Conservation (phyloP, 2,329 filamentous ascomycete species). For the Botrytis tulipae region DNA sequence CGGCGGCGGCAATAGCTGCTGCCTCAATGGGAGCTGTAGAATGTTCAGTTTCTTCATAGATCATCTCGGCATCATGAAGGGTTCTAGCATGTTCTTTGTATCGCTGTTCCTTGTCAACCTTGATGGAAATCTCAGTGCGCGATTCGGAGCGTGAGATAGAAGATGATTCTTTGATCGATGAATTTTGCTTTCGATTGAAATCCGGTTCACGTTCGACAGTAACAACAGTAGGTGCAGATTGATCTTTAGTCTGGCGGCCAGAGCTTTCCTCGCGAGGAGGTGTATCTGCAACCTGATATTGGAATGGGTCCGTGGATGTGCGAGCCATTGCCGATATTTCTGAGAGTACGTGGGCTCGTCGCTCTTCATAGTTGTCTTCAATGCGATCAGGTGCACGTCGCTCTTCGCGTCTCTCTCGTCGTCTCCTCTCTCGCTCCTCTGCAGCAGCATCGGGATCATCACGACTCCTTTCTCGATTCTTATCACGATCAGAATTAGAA, state of each 20-base stretch:
- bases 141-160: slow-evolving; percentile 24
- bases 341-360: slow-evolving; percentile 35
- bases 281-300: slow-evolving; percentile 56
- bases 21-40: slow-evolving; percentile 49
- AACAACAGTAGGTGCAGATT: slow-evolving; percentile 45
- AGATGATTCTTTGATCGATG: slow-evolving; percentile 31
- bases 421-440: slow-evolving; percentile 34
- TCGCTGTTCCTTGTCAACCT: slow-evolving; percentile 19
- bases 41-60: slow-evolving; percentile 48
- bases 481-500: slow-evolving; percentile 30
- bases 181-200: slow-evolving; percentile 33
- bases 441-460: slow-evolving; percentile 36
- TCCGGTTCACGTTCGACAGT: slow-evolving; percentile 55
- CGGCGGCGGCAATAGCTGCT: slow-evolving; percentile 48
- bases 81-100: slow-evolving; percentile 25
- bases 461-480: slow-evolving; percentile 33
- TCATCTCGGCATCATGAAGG: slow-evolving; percentile 45
- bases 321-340: slow-evolving; percentile 29
- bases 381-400: slow-evolving; percentile 26
- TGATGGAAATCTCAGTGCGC: slow-evolving; percentile 21
- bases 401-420: slow-evolving; percentile 40
- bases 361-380: slow-evolving; percentile 28
- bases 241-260: slow-evolving; percentile 24
- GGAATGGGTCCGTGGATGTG: slow-evolving; percentile 50
- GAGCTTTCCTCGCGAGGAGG: slow-evolving; percentile 40